These are phyloP conservation scores for Penicillium waksmanii DNA, from an alignment of 495 filamentous ascomycete genomes.

Conservation along the genomic window DNA sequence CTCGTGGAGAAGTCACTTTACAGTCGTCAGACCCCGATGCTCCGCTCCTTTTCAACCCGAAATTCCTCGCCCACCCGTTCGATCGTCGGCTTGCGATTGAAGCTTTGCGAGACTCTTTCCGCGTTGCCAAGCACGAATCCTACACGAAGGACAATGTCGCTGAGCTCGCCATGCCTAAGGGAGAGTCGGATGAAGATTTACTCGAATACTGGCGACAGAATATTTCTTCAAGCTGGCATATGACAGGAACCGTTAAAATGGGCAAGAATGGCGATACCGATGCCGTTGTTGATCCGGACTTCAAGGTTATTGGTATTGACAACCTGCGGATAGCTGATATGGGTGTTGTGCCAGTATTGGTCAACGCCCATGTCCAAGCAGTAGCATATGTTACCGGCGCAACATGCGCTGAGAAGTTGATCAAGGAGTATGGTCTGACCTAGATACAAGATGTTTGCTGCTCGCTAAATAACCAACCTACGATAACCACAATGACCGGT, in stretches of 20 bases:
- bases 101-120: conserved; percentile 50
- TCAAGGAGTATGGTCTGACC: conserved; percentile 25
- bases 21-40: conserved; percentile 54
- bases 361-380: conserved; percentile 33
- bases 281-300: conserved; percentile 54
- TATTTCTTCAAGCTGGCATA: conserved; percentile 43
- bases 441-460: not conserved
- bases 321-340: conserved; percentile 62
- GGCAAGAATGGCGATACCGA: conserved; percentile 37
- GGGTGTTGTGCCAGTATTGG: conserved; percentile 57
- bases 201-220: conserved; percentile 51
- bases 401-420: conserved; percentile 31
- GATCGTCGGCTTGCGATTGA: conserved; percentile 59
- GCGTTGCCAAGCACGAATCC: conserved; percentile 25
- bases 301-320: conserved; percentile 55
- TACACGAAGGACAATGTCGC: conserved; percentile 32
- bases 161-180: conserved; percentile 44
- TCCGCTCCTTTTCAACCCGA: conserved; percentile 56
- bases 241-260: conserved; percentile 62
- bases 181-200: conserved; percentile 56
- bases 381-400: conserved; percentile 31
- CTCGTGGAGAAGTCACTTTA: conserved; percentile 54
- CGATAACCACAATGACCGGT: too few relatives aligned
- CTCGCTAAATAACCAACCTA: not conserved
- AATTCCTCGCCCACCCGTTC: conserved; percentile 56